Base-by-base conservation (phyloP, 139 green algal species). In the Limnomonas spitsbergensis region DNA sequence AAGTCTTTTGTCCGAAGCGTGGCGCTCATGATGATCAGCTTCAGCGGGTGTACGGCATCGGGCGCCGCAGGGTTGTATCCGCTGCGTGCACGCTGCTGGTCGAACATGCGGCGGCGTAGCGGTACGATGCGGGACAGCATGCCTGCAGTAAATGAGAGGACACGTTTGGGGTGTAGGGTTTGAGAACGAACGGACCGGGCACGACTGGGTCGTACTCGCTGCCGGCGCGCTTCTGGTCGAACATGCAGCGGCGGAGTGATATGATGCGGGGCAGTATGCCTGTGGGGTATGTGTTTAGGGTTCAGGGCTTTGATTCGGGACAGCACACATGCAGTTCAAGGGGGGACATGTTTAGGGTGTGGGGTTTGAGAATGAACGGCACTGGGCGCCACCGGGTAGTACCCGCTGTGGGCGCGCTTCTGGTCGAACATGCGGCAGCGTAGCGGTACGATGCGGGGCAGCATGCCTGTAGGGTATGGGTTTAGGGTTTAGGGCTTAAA, bases 1-100 rank as follows among this genome's bases (percentile, higher is more conserved):
- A 98, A 97, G 82, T 98, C 92, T 32, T 88, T 79, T 0, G 90
- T 89, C 2, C 92, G 80, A 66, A 98, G 85, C 0, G 95, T 99
- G 69, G 95, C 95, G 42, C 90, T 96, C 95, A 99, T 99, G 83
- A 99, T 94, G 78, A 99, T 89, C 24, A 99, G 87, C 86, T 97
- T 96, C 4, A 99, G 88, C 0, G 95, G 94, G n/a, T 82, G 73
- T 2, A 94, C 80, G n/a, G 82, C 71, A 7, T 73, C 42, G 27
- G 54, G 3, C 42, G 72, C 2, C 53, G 73, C 74, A 38, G 73
- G 73, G 14, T 54, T 26, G 40, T 78, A 73, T 47, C 82, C 78
- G 38, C 35, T 38, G 0, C 38, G 14, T 27, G 27, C 39, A 20
- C 66, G 76, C 82, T 78, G 78, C 82, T 88, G 79, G 14, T 83